These are phyloP conservation scores for Boletus pseudopeckii DNA, from an alignment of 768 basidiomycete genomes.

Conservation along the genomic window DNA sequence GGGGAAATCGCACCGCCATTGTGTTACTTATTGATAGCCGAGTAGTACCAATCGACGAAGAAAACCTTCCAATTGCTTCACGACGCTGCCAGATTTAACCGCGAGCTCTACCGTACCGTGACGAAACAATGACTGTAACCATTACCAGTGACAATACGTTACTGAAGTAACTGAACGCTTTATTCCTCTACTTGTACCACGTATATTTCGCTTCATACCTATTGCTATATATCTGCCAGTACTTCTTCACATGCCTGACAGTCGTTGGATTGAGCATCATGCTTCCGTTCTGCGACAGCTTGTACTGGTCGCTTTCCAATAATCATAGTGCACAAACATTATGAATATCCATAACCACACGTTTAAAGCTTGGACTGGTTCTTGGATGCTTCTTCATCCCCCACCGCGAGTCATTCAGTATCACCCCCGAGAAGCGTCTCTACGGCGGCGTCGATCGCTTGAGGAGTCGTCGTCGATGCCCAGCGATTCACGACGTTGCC, in stretches of 20 bases:
- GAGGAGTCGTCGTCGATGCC: slow-evolving; percentile 73
- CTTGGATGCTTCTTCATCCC: not conserved
- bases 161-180: too few relatives aligned
- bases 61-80: too few relatives aligned
- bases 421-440: slow-evolving; percentile 48
- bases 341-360: not conserved
- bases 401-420: slow-evolving; percentile 18
- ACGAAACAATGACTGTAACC: too few relatives aligned
- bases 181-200: not conserved
- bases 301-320: not conserved
- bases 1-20: too few relatives aligned
- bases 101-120: not conserved
- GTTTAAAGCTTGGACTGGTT: slow-evolving; percentile 14
- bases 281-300: not conserved
- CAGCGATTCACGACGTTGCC: slow-evolving; percentile 74
- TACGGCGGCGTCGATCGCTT: slow-evolving; percentile 58
- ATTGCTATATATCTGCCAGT: not conserved
- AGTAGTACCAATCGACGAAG: too few relatives aligned
- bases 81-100: too few relatives aligned
- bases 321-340: not conserved
- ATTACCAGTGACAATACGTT: too few relatives aligned
- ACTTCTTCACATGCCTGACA: not conserved
- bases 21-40: too few relatives aligned
- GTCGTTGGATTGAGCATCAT: not conserved
- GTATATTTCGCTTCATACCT: not conserved